These are phyloP conservation scores for Zasmidium angulare DNA, from an alignment of 2,329 filamentous ascomycete species.

Conservation along the genomic window DNA sequence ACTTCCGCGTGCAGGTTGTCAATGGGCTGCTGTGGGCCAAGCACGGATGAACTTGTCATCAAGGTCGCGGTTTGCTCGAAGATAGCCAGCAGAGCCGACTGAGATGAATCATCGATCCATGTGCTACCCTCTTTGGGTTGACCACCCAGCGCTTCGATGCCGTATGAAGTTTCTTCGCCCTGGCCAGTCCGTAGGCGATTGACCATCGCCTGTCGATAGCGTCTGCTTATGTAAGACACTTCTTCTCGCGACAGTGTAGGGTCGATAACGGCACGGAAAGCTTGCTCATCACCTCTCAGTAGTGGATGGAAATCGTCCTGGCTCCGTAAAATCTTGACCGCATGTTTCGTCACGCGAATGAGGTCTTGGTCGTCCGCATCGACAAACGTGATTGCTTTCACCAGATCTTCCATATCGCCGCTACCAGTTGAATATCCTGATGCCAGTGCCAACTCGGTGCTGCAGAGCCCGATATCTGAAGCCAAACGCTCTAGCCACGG, in stretches of 20 bases:
- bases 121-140: not conserved
- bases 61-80: constrained; percentile 6
- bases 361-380: constrained; percentile 11
- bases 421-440: not conserved
- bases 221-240: too few relatives aligned
- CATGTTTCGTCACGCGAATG: constrained; percentile 12
- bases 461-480: constrained; percentile 21
- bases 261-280: not conserved
- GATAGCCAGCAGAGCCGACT: constrained; percentile 3
- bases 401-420: not conserved
- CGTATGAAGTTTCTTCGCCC: not conserved
- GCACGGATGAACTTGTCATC: constrained; percentile 3
- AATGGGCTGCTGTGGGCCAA: not conserved
- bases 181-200: not conserved
- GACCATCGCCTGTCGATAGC: not conserved
- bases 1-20: constrained; percentile 1
- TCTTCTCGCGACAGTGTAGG: not conserved
- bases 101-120: not conserved
- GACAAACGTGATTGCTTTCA: not conserved
- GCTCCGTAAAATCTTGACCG: constrained; percentile 11
- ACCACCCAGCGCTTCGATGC: not conserved
- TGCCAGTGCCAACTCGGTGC: not conserved
- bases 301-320: not conserved
- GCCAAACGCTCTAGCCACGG: constrained; percentile 30
- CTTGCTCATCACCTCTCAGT: not conserved